Base-by-base conservation (phyloP, 352 stramenopile genomes). In the Pythium volutum region DNA sequence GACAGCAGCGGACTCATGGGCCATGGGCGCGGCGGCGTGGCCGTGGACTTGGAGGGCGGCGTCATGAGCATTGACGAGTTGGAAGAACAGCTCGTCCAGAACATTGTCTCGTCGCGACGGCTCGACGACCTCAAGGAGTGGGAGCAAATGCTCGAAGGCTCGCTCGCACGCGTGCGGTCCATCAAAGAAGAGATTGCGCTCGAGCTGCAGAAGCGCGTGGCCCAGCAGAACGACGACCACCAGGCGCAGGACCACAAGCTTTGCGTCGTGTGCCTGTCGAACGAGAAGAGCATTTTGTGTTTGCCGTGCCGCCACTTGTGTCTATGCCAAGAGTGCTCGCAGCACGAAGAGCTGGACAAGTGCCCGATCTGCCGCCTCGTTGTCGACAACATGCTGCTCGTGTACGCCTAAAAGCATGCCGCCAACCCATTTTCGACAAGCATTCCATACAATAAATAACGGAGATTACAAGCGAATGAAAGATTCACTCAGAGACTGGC, bases 281-380 rank as follows among this genome's bases (percentile, higher is more conserved):
- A 80, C 47, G 84, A 93, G 23, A 95, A 95, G 66, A 91, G 69
- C 25, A 92, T 95, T 52, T 55, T 95, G 55, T 95, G 86, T 45
- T 57, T 95, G 29, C 86, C 86, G 0, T 95, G 86, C 46, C 83
- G 86, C 42, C 86, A 95, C 45, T 59, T 95, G 48, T 95, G 86
- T 53, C 68, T 95, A 34, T 95, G 86, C 58, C 70, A 89, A 54
- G 63, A 74, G 12, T 95, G 86, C 61, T 89, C 86, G 6, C 49
- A 67, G 49, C 86, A 77, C 62, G 50, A 86, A 64, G 81, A 93
- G 66, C 76, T 95, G 36, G 63, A 71, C 38, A 91, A 87, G 57
- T 95, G 86, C 60, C 86, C 86, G 18, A 95, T 95, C 41, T 95
- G 86, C 69, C 81, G 86, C 22, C 62, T 93, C 12, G 76, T 83